These are phyloP conservation scores for Mucor irregularis DNA, from an alignment of 371 early-diverging fungal genomes.

Conservation along the genomic window DNA sequence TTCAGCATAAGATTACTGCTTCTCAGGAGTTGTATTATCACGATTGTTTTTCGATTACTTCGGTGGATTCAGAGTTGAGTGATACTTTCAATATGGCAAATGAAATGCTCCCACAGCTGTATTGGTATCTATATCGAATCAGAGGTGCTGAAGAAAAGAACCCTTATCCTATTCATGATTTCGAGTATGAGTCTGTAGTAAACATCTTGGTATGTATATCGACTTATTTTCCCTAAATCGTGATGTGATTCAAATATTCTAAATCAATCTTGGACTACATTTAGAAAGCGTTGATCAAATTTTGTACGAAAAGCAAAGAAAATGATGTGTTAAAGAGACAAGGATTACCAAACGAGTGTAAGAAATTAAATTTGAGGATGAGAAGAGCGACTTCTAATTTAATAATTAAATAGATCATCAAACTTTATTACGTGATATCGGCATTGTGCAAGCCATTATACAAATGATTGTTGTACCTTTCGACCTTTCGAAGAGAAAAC, in stretches of 20 bases:
- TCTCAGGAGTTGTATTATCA: conserved; percentile 41
- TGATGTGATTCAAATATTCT: conserved; percentile 8
- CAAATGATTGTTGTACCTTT: conserved; percentile 50
- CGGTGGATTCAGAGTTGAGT: conserved; percentile 24
- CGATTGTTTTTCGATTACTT: conserved; percentile 47
- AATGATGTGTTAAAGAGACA: conserved; percentile 38
- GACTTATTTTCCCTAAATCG: neutral
- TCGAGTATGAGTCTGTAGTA: neutral
- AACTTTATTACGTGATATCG: conserved; percentile 50
- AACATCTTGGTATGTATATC: neutral
- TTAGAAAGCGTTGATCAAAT: conserved; percentile 39
- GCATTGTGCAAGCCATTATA: conserved; percentile 44
- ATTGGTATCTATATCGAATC: conserved; percentile 17
- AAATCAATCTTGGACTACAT: too few species aligned
- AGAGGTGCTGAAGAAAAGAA: neutral
- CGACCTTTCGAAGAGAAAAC: conserved; percentile 30
- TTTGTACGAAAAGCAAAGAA: conserved; percentile 50
- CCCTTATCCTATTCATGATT: neutral
- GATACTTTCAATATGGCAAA: conserved; percentile 39
- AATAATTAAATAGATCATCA: conserved; percentile 34
- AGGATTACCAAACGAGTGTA: conserved; percentile 41
- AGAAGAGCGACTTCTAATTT: neutral
- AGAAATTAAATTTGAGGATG: neutral
- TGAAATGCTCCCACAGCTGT: conserved; percentile 34
- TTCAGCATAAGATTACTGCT: conserved; percentile 22